phyloP scores from a whole-genome alignment of 805 yeast species.

The Blastobotrys robertii region DNA sequence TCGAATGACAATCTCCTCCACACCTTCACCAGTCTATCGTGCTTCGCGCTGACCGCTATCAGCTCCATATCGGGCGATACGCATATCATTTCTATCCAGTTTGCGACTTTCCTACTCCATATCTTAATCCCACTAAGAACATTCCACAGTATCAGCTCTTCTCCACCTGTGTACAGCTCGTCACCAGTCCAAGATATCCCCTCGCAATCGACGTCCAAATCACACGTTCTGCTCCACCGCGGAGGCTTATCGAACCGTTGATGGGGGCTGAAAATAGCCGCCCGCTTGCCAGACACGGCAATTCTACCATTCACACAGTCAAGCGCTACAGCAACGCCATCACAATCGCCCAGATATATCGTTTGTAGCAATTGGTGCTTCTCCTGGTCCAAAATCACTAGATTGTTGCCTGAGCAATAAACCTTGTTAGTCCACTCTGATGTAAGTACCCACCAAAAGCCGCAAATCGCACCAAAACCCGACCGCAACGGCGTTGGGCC shows the following conservation, averaged over 20 bases:
- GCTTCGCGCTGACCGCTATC: conserved; percentile 53
- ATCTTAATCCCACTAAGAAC: conserved; percentile 1
- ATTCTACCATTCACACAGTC: conserved; percentile 46
- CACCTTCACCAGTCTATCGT: conserved; percentile 60
- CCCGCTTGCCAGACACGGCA: conserved; percentile 21
- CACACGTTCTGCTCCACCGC: conserved; percentile 6
- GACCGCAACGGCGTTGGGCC: conserved; percentile 46
- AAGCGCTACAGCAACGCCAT: conserved; percentile 57
- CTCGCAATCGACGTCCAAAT: conserved; percentile 16
- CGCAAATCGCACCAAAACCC: conserved; percentile 57
- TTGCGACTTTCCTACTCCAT: conserved; percentile 48
- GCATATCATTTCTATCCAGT: conserved; percentile 46
- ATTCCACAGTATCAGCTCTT: conserved; percentile 43
- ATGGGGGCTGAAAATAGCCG: conserved; percentile 15
- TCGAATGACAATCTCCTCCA: conserved; percentile 73
- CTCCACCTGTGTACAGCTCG: conserved; percentile 57
- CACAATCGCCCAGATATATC: conserved; percentile 49
- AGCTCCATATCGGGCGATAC: conserved; percentile 61
- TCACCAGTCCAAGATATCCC: conserved; percentile 34
- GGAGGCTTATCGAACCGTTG: conserved; percentile 4
- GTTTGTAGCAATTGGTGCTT: conserved; percentile 58
- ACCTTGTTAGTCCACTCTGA: conserved; percentile 25
- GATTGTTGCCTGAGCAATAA: conserved; percentile 83
- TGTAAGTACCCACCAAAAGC: conserved; percentile 31
- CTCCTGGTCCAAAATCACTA: conserved; percentile 49